Evolutionary conservation across 352 stramenopile species (phyloP).

Genomic region (Pythium oligandrum): DNA sequence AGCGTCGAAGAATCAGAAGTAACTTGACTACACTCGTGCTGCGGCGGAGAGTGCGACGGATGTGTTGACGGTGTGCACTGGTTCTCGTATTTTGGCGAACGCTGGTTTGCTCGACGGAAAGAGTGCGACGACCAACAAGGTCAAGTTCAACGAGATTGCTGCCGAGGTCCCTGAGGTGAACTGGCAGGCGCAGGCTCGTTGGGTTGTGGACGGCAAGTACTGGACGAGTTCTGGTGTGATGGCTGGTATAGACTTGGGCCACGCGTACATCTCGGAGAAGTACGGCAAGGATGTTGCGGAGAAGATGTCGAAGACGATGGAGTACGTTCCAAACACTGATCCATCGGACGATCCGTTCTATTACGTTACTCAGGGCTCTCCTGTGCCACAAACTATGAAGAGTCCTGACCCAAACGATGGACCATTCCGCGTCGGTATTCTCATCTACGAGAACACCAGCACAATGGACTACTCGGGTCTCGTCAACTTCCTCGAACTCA

Average conservation of each 20-base stretch:
- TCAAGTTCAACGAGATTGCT: constrained; percentile 36
- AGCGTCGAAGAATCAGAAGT: constrained; percentile 15
- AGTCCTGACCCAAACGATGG: not conserved
- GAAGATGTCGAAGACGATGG: constrained; percentile 31
- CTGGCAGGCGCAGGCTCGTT: constrained; percentile 54
- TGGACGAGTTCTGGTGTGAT: constrained; percentile 63
- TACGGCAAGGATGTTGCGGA: constrained; percentile 26
- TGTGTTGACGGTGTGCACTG: constrained; percentile 61
- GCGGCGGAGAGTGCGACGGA: constrained; percentile 22
- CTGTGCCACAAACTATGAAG: not conserved
- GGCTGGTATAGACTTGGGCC: constrained; percentile 58
- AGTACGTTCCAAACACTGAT: constrained; percentile 34
- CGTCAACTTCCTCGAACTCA: constrained; percentile 53
- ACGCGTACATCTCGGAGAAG: constrained; percentile 32
- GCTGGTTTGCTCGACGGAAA: constrained; percentile 38
- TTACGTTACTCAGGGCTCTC: too few relatives aligned
- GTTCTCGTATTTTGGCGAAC: constrained; percentile 34
- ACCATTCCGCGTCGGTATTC: constrained; percentile 36
- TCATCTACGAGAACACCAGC: constrained; percentile 57
- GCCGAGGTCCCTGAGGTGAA: constrained; percentile 25
- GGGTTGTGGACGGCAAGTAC: constrained; percentile 47
- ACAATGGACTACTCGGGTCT: constrained; percentile 57
- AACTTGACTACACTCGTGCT: constrained; percentile 32
- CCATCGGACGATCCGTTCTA: constrained; percentile 39
- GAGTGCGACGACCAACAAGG: constrained; percentile 63